A percentile compares a stretch with the other conserved stretches of the same genome.
phyloP scores from a whole-genome alignment of 768 basidiomycete species.

The Tricholoma furcatifolium region DNA sequence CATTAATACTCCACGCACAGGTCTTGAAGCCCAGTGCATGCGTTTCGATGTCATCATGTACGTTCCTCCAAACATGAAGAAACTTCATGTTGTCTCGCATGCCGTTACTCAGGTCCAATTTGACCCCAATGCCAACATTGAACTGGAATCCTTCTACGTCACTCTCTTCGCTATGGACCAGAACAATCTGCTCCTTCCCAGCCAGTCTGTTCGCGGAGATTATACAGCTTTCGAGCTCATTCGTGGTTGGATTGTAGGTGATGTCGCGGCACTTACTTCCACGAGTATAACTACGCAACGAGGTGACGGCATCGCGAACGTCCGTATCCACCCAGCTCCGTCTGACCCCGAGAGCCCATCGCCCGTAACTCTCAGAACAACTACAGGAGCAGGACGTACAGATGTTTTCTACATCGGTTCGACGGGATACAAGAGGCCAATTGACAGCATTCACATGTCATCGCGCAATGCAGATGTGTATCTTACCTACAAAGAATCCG shows the following conservation, averaged over 20 bases:
- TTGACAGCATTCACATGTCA: conserved; percentile 46
- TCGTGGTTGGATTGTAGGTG: conserved; percentile 63
- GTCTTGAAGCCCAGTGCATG: conserved; percentile 37
- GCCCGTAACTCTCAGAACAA: conserved; percentile 40
- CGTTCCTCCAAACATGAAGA: conserved; percentile 49
- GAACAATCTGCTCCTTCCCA: conserved; percentile 48
- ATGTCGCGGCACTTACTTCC: conserved; percentile 42
- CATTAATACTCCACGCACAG: conserved; percentile 34
- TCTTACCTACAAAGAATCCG: conserved; percentile 51
- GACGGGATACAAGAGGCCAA: conserved; percentile 42
- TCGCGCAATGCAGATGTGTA: conserved; percentile 53
- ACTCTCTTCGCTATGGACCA: conserved; percentile 35
- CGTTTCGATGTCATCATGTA: conserved; percentile 54
- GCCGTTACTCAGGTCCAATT: conserved; percentile 48
- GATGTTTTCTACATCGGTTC: conserved; percentile 46
- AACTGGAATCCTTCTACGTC: conserved; percentile 43
- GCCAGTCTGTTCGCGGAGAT: conserved; percentile 38
- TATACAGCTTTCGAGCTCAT: conserved; percentile 42
- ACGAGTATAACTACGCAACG: conserved; percentile 47
- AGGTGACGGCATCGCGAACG: conserved; percentile 47
- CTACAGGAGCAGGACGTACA: conserved; percentile 52
- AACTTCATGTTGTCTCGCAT: conserved; percentile 45
- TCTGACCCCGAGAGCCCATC: conserved; percentile 30
- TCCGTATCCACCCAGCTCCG: conserved; percentile 44
- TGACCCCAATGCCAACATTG: conserved; percentile 39